Evolutionary conservation across 345 rosid species (phyloP).

Genomic region (Eucalyptus leucophloia): DNA sequence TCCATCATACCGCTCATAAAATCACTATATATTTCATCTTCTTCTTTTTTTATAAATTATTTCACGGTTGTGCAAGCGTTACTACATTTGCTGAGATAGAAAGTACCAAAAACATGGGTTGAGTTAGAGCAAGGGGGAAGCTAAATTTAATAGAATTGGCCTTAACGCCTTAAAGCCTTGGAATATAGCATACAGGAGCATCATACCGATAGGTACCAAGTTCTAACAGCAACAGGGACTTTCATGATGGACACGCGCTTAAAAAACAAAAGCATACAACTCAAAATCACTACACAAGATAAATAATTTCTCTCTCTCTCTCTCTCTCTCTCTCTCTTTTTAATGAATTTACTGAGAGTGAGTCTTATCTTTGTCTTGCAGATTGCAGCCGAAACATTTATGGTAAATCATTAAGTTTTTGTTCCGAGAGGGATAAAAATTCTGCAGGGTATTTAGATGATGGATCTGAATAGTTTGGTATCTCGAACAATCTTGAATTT

Average conservation of each 20-base stretch:
- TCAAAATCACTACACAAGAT: not conserved
- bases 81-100: not conserved
- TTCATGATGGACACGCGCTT: not conserved
- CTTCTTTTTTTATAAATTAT: not conserved
- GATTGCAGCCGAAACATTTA: not conserved
- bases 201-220: not conserved
- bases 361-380: not conserved
- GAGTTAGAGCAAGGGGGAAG: not conserved
- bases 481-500: not conserved
- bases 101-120: not conserved
- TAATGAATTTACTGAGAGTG: not conserved
- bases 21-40: not conserved
- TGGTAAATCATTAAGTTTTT: not conserved
- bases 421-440: too few relatives aligned
- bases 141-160: not conserved
- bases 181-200: not conserved
- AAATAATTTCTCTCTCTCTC: not conserved
- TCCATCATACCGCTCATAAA: not conserved
- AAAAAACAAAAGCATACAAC: not conserved
- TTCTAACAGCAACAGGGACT: not conserved
- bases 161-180: not conserved
- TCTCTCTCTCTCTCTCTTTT: too few relatives aligned
- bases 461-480: not conserved
- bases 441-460: not conserved
- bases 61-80: not conserved